Base-by-base conservation (phyloP, 352 stramenopile species). In the Globisporangium megalacanthum region DNA sequence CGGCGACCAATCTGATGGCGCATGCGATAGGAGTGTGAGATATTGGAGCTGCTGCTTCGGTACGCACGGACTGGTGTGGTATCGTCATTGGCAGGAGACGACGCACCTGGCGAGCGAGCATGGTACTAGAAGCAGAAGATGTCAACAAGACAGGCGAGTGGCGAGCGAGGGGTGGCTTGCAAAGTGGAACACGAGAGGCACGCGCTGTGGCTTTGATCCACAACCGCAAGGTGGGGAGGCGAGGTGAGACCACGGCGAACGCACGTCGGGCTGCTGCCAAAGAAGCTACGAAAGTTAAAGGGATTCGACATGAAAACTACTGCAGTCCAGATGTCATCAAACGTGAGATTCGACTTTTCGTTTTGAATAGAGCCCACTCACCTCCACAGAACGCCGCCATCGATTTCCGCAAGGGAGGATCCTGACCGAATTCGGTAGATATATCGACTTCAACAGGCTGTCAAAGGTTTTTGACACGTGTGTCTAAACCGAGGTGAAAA, bases 1-100 rank as follows among this genome's bases (percentile, higher is more conserved):
- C 77, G 76, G 55, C 77, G 81, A 45, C 78, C 56, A 52, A 86
- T 69, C 76, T 86, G 36, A 13, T 10, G 9, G 42, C 6, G 53
- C 35, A 64, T 3, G 61, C 14, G 56, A 3, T 22, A 44, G 20
- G 14, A 8, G 35, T 6, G 48, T 17, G 20, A 41, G 33, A 41
- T 58, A 4, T 22, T 15, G 4, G 3, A 8, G n/a, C 15, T n/a
- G 41, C 15, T n/a, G 13, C n/a, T 22, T 8, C 17, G 35, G 7
- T 13, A 39, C 35, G 35, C 6, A 4, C 25, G 25, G 25, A 29
- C 25, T 29, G 4, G 25, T 29, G 25, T 4, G 1, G 25, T 29
- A 29, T 29, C 25, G 4, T n/a, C 39, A 45, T 17, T 45, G 13
- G 13, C 6, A 45, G 39, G 4, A 37, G 36, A 22, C 6, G 31